These are phyloP conservation scores for Puccinellia tenuiflora DNA, from an alignment of 176 grass and related monocot species.

Conservation along the genomic window DNA sequence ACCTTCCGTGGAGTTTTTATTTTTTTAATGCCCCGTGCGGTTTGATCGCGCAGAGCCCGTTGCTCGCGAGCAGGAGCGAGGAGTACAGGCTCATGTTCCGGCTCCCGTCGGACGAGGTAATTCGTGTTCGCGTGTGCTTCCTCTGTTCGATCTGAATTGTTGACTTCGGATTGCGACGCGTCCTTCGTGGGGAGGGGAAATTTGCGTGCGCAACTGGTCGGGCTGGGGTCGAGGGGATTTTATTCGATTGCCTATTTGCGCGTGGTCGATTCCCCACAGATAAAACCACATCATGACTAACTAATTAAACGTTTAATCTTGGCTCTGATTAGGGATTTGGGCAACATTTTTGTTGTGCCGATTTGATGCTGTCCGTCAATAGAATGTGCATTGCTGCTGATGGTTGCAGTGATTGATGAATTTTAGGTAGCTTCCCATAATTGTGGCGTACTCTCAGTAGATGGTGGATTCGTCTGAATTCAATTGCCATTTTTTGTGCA, in stretches of 20 bases:
- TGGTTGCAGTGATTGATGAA: not conserved
- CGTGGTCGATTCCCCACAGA: conserved; percentile 15
- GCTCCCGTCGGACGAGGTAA: conserved; percentile 80
- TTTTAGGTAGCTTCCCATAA: not conserved
- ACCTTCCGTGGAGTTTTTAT: not conserved
- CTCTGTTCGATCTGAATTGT: not conserved
- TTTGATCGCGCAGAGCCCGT: conserved; percentile 36
- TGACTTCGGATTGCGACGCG: conserved; percentile 2
- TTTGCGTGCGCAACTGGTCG: not conserved
- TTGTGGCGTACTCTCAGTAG: not conserved
- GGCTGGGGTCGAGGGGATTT: not conserved
- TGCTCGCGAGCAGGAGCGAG: conserved; percentile 69
- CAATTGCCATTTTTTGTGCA: not conserved
- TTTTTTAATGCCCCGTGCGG: not conserved
- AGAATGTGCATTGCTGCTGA: not conserved
- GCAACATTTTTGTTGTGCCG: not conserved
- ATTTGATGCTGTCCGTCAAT: too few relatives aligned
- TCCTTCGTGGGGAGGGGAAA: not conserved
- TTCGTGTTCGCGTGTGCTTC: not conserved
- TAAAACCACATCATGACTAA: not conserved
- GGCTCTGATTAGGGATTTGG: not conserved
- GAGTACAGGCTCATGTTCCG: conserved; percentile 92
- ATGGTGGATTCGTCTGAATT: not conserved
- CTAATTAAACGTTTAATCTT: not conserved
- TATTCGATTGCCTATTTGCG: conserved; percentile 8